These are phyloP conservation scores for Aethionema arabicum DNA, from an alignment of 345 rosid species.

Conservation along the genomic window DNA sequence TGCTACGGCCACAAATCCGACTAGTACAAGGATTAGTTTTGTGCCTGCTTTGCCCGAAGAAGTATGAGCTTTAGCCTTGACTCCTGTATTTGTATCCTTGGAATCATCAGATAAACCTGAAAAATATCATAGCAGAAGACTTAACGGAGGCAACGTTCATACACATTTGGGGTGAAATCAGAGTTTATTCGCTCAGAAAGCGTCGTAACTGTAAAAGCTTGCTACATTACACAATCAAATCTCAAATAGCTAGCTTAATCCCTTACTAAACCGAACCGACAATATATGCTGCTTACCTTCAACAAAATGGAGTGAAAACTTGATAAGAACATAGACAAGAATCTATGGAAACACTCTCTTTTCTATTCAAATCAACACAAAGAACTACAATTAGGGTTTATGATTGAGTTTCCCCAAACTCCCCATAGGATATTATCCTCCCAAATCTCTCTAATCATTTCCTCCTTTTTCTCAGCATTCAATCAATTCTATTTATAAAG, in stretches of 20 bases:
- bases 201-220: background rate
- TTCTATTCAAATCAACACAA: too few relatives aligned
- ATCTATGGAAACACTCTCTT: too few relatives aligned
- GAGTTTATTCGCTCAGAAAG: background rate
- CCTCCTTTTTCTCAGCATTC: too few relatives aligned
- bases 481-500: too few relatives aligned
- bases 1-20: constrained; percentile 52
- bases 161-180: background rate
- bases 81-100: constrained; percentile 41
- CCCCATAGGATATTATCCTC: too few relatives aligned
- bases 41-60: constrained; percentile 51
- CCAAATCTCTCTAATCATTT: too few relatives aligned
- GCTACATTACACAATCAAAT: background rate
- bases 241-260: background rate
- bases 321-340: too few relatives aligned
- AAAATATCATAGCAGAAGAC: constrained; percentile 17
- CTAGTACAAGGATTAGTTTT: constrained; percentile 47
- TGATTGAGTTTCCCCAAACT: too few relatives aligned
- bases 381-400: too few relatives aligned
- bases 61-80: constrained; percentile 43
- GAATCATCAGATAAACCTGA: constrained; percentile 59
- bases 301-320: background rate
- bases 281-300: background rate
- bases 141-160: background rate
- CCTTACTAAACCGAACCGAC: background rate